These are phyloP conservation scores for Hypoxylon sp. DNA, from an alignment of 2,329 filamentous ascomycete species.

Conservation along the genomic window DNA sequence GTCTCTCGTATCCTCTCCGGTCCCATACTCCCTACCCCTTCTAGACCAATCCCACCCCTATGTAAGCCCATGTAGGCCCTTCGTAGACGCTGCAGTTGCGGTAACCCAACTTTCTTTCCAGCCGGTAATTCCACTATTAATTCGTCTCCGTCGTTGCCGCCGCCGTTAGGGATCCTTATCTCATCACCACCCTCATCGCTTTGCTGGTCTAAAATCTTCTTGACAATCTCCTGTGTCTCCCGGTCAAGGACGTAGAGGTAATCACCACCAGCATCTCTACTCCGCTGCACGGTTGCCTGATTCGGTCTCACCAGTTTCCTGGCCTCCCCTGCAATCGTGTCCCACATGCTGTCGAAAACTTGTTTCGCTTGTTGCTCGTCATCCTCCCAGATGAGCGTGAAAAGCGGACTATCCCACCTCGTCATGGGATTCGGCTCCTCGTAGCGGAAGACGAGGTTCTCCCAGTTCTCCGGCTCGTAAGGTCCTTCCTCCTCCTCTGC, in stretches of 20 bases:
- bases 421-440: slow-evolving; percentile 90
- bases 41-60: slow-evolving; percentile 75
- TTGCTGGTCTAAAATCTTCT: slow-evolving; percentile 77
- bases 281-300: slow-evolving; percentile 77
- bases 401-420: slow-evolving; percentile 87
- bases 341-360: slow-evolving; percentile 80
- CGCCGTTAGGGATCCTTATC: slow-evolving; percentile 64
- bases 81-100: slow-evolving; percentile 82
- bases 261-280: slow-evolving; percentile 75
- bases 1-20: slow-evolving; percentile 71
- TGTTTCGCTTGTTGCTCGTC: slow-evolving; percentile 69
- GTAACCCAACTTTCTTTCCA: slow-evolving; percentile 75
- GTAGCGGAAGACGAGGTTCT: slow-evolving; percentile 85
- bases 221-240: slow-evolving; percentile 82
- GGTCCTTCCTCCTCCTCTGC: slow-evolving; percentile 61
- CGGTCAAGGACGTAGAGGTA: slow-evolving; percentile 86
- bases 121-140: slow-evolving; percentile 75
- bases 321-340: slow-evolving; percentile 75
- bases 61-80: slow-evolving; percentile 85
- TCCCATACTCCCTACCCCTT: slow-evolving; percentile 68
- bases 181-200: slow-evolving; percentile 75
- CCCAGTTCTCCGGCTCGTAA: slow-evolving; percentile 75
- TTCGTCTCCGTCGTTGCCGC: slow-evolving; percentile 59
- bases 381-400: slow-evolving; percentile 84
- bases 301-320: slow-evolving; percentile 80